A percentile compares a stretch with the other conserved stretches of the same genome.
Evolutionary conservation across 805 yeast genomes (phyloP).

Genomic region (Saccharomycopsis lassenensis): DNA sequence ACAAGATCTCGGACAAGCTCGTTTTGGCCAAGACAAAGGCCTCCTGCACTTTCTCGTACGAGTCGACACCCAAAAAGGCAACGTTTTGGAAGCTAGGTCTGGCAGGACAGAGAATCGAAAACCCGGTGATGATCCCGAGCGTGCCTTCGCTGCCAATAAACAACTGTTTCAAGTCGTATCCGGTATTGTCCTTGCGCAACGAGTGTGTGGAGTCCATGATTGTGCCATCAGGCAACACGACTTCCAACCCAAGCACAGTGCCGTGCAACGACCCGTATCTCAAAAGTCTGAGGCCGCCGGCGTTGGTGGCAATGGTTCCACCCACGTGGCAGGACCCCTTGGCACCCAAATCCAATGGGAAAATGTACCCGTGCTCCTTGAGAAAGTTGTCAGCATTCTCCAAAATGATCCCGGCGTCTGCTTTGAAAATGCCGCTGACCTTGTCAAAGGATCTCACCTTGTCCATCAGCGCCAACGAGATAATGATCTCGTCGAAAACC

Average conservation of each 20-base stretch:
- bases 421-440: constrained; percentile 74
- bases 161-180: constrained; percentile 84
- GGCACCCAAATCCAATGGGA: constrained; percentile 92
- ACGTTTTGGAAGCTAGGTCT: constrained; percentile 81
- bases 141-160: constrained; percentile 95
- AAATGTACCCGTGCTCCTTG: constrained; percentile 75
- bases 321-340: constrained; percentile 96
- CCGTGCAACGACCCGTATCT: constrained; percentile 93
- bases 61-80: constrained; percentile 73
- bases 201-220: constrained; percentile 71
- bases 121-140: constrained; percentile 81
- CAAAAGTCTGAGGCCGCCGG: constrained; percentile 84
- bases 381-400: constrained; percentile 74
- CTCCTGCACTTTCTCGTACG: constrained; percentile 74
- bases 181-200: constrained; percentile 89
- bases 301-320: constrained; percentile 91
- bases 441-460: constrained; percentile 72
- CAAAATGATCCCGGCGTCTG: constrained; percentile 84
- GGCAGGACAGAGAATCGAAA: constrained; percentile 81
- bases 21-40: constrained; percentile 68
- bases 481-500: constrained; percentile 78
- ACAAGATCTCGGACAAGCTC: constrained; percentile 74
- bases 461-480: constrained; percentile 62
- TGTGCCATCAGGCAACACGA: constrained; percentile 77
- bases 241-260: constrained; percentile 81